Evolutionary conservation across 2,329 filamentous ascomycete genomes (phyloP), one percentile per base, ranked within the genome.

Genomic region (Alternaria consortialis): DNA sequence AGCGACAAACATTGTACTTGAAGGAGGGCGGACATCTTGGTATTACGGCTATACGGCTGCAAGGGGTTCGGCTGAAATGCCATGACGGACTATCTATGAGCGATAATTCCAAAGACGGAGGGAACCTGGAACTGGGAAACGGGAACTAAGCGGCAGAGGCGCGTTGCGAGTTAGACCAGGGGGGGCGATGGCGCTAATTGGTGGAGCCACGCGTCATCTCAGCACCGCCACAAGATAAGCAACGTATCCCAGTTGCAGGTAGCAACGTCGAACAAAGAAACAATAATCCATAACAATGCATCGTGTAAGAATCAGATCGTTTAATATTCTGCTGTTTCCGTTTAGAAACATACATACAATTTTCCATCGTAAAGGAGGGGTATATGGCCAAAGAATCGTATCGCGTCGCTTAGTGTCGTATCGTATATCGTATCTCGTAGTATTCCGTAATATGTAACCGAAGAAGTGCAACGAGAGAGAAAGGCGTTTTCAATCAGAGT

Each of bases 401-500:
- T 50, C 27, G 44, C 46, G 17, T 37, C 20, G 32, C 20, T 23
- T 27, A 25, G 17, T 25, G 25, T 27, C 32, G 46, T 50, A 20
- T 50, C 46, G 32, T 50, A 50, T 37, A 27, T 50, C 46, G 32
- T 27, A 36, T 37, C 46, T 31, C 46, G 20, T 50, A 50, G 5
- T 23, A 36, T 50, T 50, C 32, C 46, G 46, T 37, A 50, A 50
- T 50, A 50, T 50, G 32, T 25, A 50, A 23, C 31, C 46, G 46
- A 50, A 37, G 46, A 36, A 37, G 46, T 36, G 32, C 20, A 37
- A 17, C 32, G 20, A 23, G 7, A n/a, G 32, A 50, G 46, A 34
- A 15, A 20, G 11, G 20, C 32, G 25, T 25, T 36, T 17, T 60
- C 43, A 68, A 61, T 67, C 65, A 11, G 63, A 68, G 32, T 69